A percentile compares a stretch with the other conserved stretches of the same genome.
Evolutionary conservation across 805 yeast genomes (phyloP).

Genomic region (Candida vaughaniae): DNA sequence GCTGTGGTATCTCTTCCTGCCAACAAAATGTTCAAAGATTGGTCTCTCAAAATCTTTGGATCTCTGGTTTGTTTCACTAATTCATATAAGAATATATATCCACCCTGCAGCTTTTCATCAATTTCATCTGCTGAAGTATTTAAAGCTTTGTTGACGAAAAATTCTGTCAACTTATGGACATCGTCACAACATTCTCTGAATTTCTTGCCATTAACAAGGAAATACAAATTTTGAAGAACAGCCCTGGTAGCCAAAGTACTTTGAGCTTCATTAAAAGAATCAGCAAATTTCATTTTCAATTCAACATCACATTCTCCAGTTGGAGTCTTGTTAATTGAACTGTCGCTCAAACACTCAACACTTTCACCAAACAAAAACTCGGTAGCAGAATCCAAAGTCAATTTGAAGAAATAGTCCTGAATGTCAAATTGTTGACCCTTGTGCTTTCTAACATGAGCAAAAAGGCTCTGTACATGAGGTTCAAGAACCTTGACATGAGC

Average conservation of each 20-base stretch:
- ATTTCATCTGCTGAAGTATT: slow-evolving; percentile 23
- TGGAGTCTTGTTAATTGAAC: slow-evolving; percentile 11
- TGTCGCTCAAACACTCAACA: slow-evolving; percentile 31
- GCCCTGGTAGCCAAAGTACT: slow-evolving; percentile 28
- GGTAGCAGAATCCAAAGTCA: slow-evolving; percentile 42
- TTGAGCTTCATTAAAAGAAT: slow-evolving; percentile 35
- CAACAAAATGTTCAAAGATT: slow-evolving; percentile 38
- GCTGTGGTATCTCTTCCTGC: slow-evolving; percentile 47
- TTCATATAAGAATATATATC: slow-evolving; percentile 38
- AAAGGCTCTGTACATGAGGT: slow-evolving; percentile 38
- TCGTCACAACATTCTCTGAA: slow-evolving; percentile 22
- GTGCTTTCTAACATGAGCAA: slow-evolving; percentile 26
- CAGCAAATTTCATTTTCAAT: slow-evolving; percentile 34
- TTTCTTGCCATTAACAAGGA: slow-evolving; percentile 19
- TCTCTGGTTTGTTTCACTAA: slow-evolving; percentile 37
- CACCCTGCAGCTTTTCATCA: slow-evolving; percentile 23
- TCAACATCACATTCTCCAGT: slow-evolving; percentile 20
- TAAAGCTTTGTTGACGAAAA: slow-evolving; percentile 32
- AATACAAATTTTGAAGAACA: slow-evolving; percentile 23
- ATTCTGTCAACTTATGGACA: slow-evolving; percentile 28
- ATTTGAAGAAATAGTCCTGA: slow-evolving; percentile 37
- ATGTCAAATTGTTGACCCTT: slow-evolving; percentile 32
- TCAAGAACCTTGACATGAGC: slow-evolving; percentile 40
- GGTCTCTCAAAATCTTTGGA: slow-evolving; percentile 36
- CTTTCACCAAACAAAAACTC: slow-evolving; percentile 43